Conservation (phyloP, 768 basidiomycete species). For the Termitomyces titanicus region DNA sequence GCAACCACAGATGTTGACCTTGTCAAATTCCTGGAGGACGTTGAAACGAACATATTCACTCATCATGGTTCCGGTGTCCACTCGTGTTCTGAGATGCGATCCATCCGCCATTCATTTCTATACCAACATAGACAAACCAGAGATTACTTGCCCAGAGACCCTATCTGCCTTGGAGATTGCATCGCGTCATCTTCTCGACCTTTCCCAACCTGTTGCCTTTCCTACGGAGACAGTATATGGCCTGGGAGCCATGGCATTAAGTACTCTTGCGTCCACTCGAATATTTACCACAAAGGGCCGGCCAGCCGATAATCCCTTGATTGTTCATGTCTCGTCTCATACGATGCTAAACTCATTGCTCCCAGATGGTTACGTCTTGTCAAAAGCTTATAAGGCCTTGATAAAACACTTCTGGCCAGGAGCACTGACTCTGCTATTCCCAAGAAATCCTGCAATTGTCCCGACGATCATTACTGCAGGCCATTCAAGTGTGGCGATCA, state of each 20-base stretch:
- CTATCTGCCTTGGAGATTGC: conserved; percentile 52
- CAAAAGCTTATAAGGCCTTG: conserved; percentile 65
- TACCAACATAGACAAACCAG: conserved; percentile 38
- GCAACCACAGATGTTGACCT: conserved; percentile 15
- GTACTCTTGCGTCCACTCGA: conserved; percentile 54
- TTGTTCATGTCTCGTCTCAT: conserved; percentile 89
- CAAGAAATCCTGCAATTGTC: conserved; percentile 55
- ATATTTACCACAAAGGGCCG: conserved; percentile 91
- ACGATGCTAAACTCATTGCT: conserved; percentile 78
- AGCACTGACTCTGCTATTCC: conserved; percentile 88
- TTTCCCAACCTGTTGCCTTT: conserved; percentile 68
- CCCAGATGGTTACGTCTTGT: conserved; percentile 57
- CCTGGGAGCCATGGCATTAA: conserved; percentile 82
- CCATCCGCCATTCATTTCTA: conserved; percentile 57
- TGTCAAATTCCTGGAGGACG: conserved; percentile 22
- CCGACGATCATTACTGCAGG: conserved; percentile 77
- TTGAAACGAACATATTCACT: conserved; percentile 27
- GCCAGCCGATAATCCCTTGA: conserved; percentile 94
- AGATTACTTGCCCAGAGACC: conserved; percentile 48
- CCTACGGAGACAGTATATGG: conserved; percentile 99
- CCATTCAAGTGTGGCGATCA: conserved; percentile 80
- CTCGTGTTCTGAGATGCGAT: conserved; percentile 59
- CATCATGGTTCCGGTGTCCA: conserved; percentile 16
- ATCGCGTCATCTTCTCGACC: conserved; percentile 46
- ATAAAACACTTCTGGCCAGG: conserved; percentile 95